A percentile compares a stretch with the other conserved stretches of the same genome.
These are phyloP conservation scores for Cordyceps javanica DNA, from an alignment of 2,329 filamentous ascomycete species.

Conservation along the genomic window DNA sequence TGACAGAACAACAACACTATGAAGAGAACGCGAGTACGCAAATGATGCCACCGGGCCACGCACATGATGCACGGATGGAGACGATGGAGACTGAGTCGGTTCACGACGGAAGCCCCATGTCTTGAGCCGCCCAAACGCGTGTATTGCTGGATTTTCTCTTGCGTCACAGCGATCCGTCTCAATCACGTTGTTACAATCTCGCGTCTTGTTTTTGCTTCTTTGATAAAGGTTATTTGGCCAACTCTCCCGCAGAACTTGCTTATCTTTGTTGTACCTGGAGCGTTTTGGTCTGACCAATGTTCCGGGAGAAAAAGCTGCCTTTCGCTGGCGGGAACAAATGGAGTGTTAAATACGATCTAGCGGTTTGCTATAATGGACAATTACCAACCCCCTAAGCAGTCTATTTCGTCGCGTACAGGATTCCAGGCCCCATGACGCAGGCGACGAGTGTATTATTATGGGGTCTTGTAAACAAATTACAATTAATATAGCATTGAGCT, in stretches of 20 bases:
- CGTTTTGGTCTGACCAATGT: not conserved
- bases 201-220: too few species aligned
- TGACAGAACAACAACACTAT: conserved; percentile 15
- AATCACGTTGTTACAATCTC: too few species aligned
- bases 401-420: too few species aligned
- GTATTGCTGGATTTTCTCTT: not conserved
- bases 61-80: not conserved
- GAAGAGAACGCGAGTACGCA: not conserved
- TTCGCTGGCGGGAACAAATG: not conserved
- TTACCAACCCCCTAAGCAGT: too few species aligned
- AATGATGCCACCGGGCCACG: not conserved
- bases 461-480: too few species aligned
- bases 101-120: not conserved
- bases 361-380: too few species aligned
- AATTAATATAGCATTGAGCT: too few species aligned
- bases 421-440: too few species aligned
- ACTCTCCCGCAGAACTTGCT: too few species aligned
- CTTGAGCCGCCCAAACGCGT: conserved; percentile 4
- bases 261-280: not conserved
- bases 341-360: not conserved
- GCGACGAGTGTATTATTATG: too few species aligned
- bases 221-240: too few species aligned
- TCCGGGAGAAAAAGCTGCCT: not conserved
- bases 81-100: not conserved
- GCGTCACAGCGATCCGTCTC: too few species aligned